phyloP scores from a whole-genome alignment of 2,329 filamentous ascomycete species.

The Ascochyta pisi region DNA sequence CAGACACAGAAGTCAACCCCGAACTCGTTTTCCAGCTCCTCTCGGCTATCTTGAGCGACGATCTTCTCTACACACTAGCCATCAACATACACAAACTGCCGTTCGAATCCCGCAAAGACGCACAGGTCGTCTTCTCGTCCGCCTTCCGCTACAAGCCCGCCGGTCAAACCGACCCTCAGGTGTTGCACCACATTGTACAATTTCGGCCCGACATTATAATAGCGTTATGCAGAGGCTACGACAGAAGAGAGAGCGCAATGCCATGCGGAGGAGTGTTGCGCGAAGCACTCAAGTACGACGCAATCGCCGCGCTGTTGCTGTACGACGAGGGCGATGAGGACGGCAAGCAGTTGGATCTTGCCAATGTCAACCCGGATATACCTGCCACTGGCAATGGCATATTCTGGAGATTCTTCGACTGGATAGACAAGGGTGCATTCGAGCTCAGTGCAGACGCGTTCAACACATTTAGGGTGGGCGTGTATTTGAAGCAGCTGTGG shows the following conservation, averaged over 20 bases:
- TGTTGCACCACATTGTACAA: conserved; percentile 86
- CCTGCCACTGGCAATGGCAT: conserved; percentile 81
- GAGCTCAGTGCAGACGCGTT: conserved; percentile 98
- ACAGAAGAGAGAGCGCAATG: conserved; percentile 88
- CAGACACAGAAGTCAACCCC: conserved; percentile 84
- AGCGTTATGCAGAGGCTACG: conserved; percentile 87
- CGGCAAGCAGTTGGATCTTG: conserved; percentile 77
- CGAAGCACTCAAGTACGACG: conserved; percentile 89
- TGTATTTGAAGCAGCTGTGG: neutral
- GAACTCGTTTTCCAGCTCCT: conserved; percentile 90
- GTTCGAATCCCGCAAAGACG: conserved; percentile 95
- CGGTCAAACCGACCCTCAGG: conserved; percentile 76
- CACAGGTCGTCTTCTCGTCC: conserved; percentile 94
- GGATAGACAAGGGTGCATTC: conserved; percentile 96
- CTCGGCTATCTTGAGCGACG: conserved; percentile 83
- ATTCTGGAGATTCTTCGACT: conserved; percentile 97
- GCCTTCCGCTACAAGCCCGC: conserved; percentile 87
- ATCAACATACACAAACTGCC: conserved; percentile 82
- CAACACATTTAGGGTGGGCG: conserved; percentile 84
- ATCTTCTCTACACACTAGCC: conserved; percentile 84
- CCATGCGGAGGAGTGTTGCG: conserved; percentile 88
- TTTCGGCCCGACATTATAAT: conserved; percentile 86
- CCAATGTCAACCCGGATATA: conserved; percentile 76
- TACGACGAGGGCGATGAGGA: conserved; percentile 84
- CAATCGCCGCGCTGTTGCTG: conserved; percentile 86